Conservation (phyloP, 805 yeast genomes). For the Candida awuae region DNA sequence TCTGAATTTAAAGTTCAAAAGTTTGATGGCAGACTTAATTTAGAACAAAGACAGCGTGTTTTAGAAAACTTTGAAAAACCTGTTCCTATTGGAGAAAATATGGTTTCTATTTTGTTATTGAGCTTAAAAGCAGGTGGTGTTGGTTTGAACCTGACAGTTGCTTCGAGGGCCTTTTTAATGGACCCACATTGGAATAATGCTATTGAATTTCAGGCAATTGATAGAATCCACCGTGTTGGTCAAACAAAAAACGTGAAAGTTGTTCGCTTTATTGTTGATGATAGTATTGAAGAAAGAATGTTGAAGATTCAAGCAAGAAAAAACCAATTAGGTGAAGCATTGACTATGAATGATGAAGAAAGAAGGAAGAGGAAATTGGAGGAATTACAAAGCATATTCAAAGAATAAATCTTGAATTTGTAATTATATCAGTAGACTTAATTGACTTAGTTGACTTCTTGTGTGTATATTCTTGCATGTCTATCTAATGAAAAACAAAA, state of each 20-base stretch:
- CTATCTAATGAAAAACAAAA: slow-evolving; percentile 21
- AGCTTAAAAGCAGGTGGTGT: slow-evolving; percentile 93
- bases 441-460: no score
- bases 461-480: no score
- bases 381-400: slow-evolving; percentile 62
- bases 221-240: slow-evolving; percentile 85
- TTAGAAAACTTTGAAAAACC: slow-evolving; percentile 43
- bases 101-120: slow-evolving; percentile 44
- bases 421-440: no score
- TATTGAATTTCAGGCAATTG: slow-evolving; percentile 85
- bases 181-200: slow-evolving; percentile 98
- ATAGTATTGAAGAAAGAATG: slow-evolving; percentile 84
- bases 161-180: slow-evolving; percentile 80
- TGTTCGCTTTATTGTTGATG: slow-evolving; percentile 70
- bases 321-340: slow-evolving; percentile 70
- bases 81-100: slow-evolving; percentile 19
- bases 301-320: slow-evolving; percentile 79
- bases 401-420: slow-evolving; percentile 30
- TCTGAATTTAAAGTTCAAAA: slow-evolving; percentile 50
- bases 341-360: slow-evolving; percentile 69
- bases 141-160: slow-evolving; percentile 79
- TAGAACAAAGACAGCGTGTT: slow-evolving; percentile 56
- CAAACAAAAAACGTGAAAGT: slow-evolving; percentile 68
- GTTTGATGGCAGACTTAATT: slow-evolving; percentile 74
- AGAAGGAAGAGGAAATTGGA: slow-evolving; percentile 61